Base-by-base conservation (phyloP, 306 rosid species). In the Medicago ruthenica region DNA sequence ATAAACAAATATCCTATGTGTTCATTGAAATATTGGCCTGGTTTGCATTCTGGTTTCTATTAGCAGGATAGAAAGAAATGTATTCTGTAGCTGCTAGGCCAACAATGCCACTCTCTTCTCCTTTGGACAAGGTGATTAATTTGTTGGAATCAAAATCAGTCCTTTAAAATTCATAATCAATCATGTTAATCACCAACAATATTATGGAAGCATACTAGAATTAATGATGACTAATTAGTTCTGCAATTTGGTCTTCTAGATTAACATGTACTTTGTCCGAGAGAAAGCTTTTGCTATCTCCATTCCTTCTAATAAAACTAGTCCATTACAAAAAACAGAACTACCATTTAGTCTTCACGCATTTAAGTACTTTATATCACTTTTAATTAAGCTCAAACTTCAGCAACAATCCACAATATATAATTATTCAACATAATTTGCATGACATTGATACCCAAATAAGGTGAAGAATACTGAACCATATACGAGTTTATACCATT, bases 41-140 rank as follows among this genome's bases (percentile, higher is more conserved):
- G 37, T 34, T 34, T 34, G 3, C 3, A 50, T 50, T 50, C 17
- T 50, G 9, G 50, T 71, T 34, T 39, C 61, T 36, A 4, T 13
- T 34, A 5, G 37, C 4, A 34, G 37, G 7, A 34, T 34, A 34
- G 37, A 21, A 50, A 42, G 68, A 67, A 31, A 27, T 57, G 37
- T 68, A 41, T 44, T 57, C 50, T 27, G 60, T 68, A 68, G 27
- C 70, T 44, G 76, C 62, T 18, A 70, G 63, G 54, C 34, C 64
- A 70, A 45, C 34, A 59, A 36, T 47, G 41, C 18, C 18, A 31
- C 42, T n/a, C 58, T 67, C 34, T 22, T 67, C 71, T 63, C 12
- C 40, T 40, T 58, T 55, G 59, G 4, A 68, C 61, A 57, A 68
- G 68, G n/a, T 42, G 81, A 58, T 50, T 50, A 50, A 50, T 50